These are phyloP conservation scores for Pseudogymnoascus sp. DNA, from an alignment of 2,329 filamentous ascomycete species.

Conservation along the genomic window DNA sequence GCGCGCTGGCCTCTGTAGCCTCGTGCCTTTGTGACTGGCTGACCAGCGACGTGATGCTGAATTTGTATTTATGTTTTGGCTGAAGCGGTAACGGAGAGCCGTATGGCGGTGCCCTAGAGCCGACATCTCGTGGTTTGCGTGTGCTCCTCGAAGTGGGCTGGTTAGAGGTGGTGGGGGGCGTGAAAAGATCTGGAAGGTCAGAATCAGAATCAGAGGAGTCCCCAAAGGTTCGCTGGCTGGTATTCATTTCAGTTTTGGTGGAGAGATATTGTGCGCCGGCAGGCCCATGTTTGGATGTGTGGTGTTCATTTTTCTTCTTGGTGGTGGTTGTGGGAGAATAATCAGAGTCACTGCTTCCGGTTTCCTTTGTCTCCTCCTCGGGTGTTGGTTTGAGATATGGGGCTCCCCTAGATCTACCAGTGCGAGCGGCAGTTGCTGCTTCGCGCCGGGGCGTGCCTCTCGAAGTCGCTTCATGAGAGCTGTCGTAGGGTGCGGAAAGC, in stretches of 20 bases:
- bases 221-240: background rate
- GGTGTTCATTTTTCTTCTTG: background rate
- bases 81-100: constrained; percentile 42
- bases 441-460: background rate
- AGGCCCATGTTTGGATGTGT: background rate
- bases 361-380: background rate
- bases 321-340: background rate
- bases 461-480: background rate
- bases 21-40: constrained; percentile 51
- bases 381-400: background rate
- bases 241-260: background rate
- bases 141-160: background rate
- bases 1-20: constrained; percentile 47
- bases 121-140: background rate
- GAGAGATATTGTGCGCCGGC: background rate
- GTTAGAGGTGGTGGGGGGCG: background rate
- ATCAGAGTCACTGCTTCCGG: background rate
- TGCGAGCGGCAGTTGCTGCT: background rate
- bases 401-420: background rate
- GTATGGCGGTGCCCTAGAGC: constrained; percentile 29
- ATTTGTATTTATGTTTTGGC: constrained; percentile 44
- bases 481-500: background rate
- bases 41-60: constrained; percentile 54
- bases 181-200: constrained; percentile 11
- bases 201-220: background rate